Evolutionary conservation across 1,139 yeast genomes (phyloP), one percentile per base, ranked within the genome.

Genomic region (Candida smagusa): DNA sequence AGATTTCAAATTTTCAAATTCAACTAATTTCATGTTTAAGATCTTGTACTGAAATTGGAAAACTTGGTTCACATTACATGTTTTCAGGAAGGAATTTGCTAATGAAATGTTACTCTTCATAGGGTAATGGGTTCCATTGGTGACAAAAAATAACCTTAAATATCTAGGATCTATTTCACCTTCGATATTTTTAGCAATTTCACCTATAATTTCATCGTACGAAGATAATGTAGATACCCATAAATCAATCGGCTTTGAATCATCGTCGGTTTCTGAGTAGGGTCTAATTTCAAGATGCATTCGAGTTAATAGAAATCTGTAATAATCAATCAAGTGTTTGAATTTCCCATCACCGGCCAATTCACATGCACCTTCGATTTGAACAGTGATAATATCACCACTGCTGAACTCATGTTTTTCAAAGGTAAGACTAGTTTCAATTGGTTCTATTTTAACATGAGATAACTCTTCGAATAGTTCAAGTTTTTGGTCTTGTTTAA

Each of bases 381-480:
- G 83, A 36, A 84, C 74, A 22, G 85, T 70, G 11, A 90, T 59
- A 16, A 90, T 84, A 55, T 89, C 97, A 47, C 97, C 97, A 47
- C 75, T 81, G 12, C 74, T 72, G 28, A 90, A 61, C 53, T 89
- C 97, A 28, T 78, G 70, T 44, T 78, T 74, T 45, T 74, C 78
- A 47, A 84, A 77, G 0, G 84, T 66, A 30, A 65, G 59, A 5
- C 59, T 54, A 3, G 63, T 54, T 32, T 75, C 68, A 7, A 79
- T 49, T 3, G 56, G 55, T 29, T 82, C 86, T 35, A 87, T 70
- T 53, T 77, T 76, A 2, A 70, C 69, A 3, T 82, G 81, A 37
- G 83, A 79, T 28, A 87, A 64, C 52, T 90, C 97, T 59, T 90
- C 97, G 47, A 59, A 77, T 22, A 81, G 57, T 7, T 64, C 68